Evolutionary conservation across 2,329 filamentous ascomycete species (phyloP), one percentile per base, ranked within the genome.

Genomic region (Hyphodiscus sp.): DNA sequence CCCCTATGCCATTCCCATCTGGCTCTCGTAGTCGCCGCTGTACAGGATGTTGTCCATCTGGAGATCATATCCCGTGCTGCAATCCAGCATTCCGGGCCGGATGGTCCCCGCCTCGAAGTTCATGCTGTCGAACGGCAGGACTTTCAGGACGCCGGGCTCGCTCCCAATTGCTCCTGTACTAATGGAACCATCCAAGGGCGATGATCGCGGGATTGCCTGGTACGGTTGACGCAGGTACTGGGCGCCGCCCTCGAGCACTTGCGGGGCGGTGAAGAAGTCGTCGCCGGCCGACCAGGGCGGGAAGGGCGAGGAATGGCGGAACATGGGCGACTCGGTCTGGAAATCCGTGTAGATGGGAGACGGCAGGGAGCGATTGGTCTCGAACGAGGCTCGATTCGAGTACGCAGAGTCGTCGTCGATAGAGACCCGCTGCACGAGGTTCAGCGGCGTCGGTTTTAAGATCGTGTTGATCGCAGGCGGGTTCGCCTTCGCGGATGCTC

Each of bases 341-440:
- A 61, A 65, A 20, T 63, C 59, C 9, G 62, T 61, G 47, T 60
- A 63, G 9, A 63, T 56, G 2, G 62, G 63, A 2, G 64, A 65
- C 11, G 62, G 57, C 33, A 63, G 53, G 3, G 59, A 61, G n/a
- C 48, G 45, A 19, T 41, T 49, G 11, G 58, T 56, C 29, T 61
- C 61, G 30, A 62, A 47, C 13, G 59, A 57, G 11, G 54, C 44
- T 20, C 54, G 55, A 38, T 52, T 18, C 45, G 55, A 54, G 29
- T 58, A 60, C 2, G 52, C 41, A 23, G 41, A 33, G 16, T 59
- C 60, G 8, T 60, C 53, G 41, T 58, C 55, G 13, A 52, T 51
- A 8, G 54, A 49, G 2, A 52, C 45, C 41, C 45, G 47, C 41
- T 55, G 51, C 5, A 45, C 26, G 20, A 58, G 30, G 20, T 52